These are phyloP conservation scores for Leccinum boreale DNA, from an alignment of 768 basidiomycete species.

Conservation along the genomic window DNA sequence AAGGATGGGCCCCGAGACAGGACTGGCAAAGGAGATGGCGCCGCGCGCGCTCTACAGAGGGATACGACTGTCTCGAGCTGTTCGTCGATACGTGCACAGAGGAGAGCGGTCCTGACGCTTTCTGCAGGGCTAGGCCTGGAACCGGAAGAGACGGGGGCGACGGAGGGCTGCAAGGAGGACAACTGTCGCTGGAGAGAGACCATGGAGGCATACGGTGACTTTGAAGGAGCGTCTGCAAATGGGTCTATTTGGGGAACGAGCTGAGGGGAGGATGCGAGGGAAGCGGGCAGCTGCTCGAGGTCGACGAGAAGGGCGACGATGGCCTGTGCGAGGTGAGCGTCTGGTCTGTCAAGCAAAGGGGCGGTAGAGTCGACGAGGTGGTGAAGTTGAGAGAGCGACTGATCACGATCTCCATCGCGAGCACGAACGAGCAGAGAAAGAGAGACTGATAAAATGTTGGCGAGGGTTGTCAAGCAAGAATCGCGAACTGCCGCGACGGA, in stretches of 20 bases:
- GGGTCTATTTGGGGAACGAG: constrained; percentile 8
- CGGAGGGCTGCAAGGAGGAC: constrained; percentile 56
- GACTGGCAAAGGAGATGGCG: constrained; percentile 17
- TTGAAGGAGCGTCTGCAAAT: constrained; percentile 6
- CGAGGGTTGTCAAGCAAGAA: constrained; percentile 72
- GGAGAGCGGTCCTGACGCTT: constrained; percentile 56
- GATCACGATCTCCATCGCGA: background rate
- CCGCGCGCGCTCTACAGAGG: constrained; percentile 61
- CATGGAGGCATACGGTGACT: constrained; percentile 42
- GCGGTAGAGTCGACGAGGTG: constrained; percentile 49
- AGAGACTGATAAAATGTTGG: constrained; percentile 54
- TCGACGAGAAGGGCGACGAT: constrained; percentile 69
- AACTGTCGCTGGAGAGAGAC: constrained; percentile 65
- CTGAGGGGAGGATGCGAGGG: constrained; percentile 14
- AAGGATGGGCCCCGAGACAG: constrained; percentile 33
- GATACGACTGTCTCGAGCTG: constrained; percentile 67
- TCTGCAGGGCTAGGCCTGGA: constrained; percentile 39
- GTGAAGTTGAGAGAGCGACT: constrained; percentile 50
- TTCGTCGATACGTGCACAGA: constrained; percentile 75
- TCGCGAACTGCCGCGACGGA: constrained; percentile 73
- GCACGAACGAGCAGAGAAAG: no score
- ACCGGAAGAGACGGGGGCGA: constrained; percentile 2
- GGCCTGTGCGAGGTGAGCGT: constrained; percentile 62
- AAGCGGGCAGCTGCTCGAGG: constrained; percentile 57
- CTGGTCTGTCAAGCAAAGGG: constrained; percentile 41